Evolutionary conservation across 2,329 filamentous ascomycete species (phyloP), one percentile per base, ranked within the genome.

Genomic region (Phaeoacremonium minimum): DNA sequence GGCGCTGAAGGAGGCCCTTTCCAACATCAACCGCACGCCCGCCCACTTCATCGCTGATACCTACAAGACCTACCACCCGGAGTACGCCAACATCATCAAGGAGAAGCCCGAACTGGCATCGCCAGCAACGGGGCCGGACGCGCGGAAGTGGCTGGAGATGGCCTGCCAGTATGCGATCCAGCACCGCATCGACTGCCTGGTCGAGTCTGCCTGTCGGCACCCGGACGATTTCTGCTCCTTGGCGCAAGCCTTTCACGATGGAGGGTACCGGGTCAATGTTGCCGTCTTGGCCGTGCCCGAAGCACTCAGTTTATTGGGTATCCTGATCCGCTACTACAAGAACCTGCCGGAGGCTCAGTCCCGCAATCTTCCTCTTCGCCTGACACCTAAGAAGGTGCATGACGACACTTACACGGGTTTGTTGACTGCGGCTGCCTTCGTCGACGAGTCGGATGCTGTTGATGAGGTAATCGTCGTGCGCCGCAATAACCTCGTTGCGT

Each of bases 41-140:
- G 58, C 56, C 14, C 67, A 72, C 52, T 59, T 72, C 44, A 63
- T 71, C 37, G 66, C 67, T 36, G 67, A 71, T 57, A 64, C 63
- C 15, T 70, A 68, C 61, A 72, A 72, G 46, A 59, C 61, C 4
- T 64, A 69, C 52, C 67, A 72, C 49, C 68, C 68, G 0, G 41
- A 53, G 14, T 69, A 68, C 50, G 18, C 44, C 12, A n/a, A 35
- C 4, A 52, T 66, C 17, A 42, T 61, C 6, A 32, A 43, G 13
- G 18, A 26, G 4, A 26, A 35, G 5, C 43, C 51, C 14, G 37
- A 46, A 2, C 41, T 40, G 8, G 46, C 46, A 3, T 41, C 48
- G 12, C 58, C 62, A 4, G 63, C 63, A 5, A 60, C 64, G 4
- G 53, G 59, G 4, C 50, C 51, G 26, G 65, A 68, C 44, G 68